Percentiles rank a stretch among this genome's conserved stretches.
Evolutionary conservation across 106 monocot genomes (phyloP).

Genomic region (Dendrobium officinale): DNA sequence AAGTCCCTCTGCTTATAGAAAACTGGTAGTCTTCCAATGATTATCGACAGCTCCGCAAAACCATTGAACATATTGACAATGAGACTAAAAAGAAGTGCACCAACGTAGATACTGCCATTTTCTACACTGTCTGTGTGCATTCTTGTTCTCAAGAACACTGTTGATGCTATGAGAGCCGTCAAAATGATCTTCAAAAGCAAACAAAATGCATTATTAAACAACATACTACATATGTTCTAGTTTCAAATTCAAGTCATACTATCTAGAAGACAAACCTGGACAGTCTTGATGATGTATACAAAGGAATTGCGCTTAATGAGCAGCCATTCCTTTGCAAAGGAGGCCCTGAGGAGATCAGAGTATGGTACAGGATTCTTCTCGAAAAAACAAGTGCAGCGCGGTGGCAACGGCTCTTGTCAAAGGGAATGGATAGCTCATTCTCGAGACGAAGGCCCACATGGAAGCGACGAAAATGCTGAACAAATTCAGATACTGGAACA

Average conservation of each 20-base stretch:
- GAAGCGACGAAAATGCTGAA: conserved; percentile 24
- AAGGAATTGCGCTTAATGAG: conserved; percentile 73
- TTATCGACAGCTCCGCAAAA: conserved; percentile 63
- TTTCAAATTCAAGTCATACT: not conserved
- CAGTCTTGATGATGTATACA: conserved; percentile 62
- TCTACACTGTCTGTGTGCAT: conserved; percentile 33
- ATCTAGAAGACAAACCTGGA: conserved; percentile 32
- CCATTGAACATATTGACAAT: conserved; percentile 70
- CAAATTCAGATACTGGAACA: conserved; percentile 53
- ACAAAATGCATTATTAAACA: not conserved
- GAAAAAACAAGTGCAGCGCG: conserved; percentile 42
- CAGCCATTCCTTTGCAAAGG: conserved; percentile 68
- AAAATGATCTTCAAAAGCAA: conserved; percentile 31
- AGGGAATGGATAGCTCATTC: conserved; percentile 47
- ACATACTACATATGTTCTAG: not conserved
- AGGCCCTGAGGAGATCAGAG: conserved; percentile 51
- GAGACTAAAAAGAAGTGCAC: conserved; percentile 54
- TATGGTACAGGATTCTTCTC: conserved; percentile 29
- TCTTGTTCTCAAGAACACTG: conserved; percentile 39
- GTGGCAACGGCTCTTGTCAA: conserved; percentile 41
- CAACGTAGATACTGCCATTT: conserved; percentile 47
- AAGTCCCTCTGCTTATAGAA: conserved; percentile 83
- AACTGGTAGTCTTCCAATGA: conserved; percentile 55
- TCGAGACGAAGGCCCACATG: conserved; percentile 38
- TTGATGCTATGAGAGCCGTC: conserved; percentile 31